A percentile compares a stretch with the other conserved stretches of the same genome.
Conservation (phyloP, 495 filamentous ascomycete species). For the Xylaria telfairii region DNA sequence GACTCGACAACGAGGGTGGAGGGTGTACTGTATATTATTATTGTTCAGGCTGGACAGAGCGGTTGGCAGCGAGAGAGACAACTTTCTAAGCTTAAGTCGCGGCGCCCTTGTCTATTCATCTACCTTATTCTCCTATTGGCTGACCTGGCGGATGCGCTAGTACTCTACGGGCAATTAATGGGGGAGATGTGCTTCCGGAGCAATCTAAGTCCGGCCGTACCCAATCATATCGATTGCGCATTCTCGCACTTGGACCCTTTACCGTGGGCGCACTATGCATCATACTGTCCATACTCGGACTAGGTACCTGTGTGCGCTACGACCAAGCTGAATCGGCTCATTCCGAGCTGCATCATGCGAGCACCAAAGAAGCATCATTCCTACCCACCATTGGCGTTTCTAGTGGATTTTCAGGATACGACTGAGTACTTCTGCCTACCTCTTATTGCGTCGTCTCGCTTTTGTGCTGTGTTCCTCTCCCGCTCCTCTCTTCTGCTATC, state of each 20-base stretch:
- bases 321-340: conserved; percentile 8
- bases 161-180: neutral
- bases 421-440: neutral
- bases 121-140: neutral
- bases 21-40: no score
- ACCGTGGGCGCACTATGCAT: neutral
- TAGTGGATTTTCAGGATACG: no score
- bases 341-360: conserved; percentile 10
- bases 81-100: neutral
- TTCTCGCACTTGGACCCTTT: neutral
- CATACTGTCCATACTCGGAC: neutral
- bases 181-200: neutral
- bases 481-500: neutral
- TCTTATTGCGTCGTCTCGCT: neutral
- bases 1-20: neutral
- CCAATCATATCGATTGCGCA: conserved; percentile 12
- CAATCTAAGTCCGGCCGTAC: neutral
- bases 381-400: no score
- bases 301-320: neutral
- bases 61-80: neutral
- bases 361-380: neutral
- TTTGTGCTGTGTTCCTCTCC: neutral
- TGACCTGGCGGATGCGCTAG: neutral
- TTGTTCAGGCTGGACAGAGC: neutral
- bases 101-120: neutral